Conservation (phyloP, 2,329 filamentous ascomycete genomes). For the Cladophialophora yegresii region DNA sequence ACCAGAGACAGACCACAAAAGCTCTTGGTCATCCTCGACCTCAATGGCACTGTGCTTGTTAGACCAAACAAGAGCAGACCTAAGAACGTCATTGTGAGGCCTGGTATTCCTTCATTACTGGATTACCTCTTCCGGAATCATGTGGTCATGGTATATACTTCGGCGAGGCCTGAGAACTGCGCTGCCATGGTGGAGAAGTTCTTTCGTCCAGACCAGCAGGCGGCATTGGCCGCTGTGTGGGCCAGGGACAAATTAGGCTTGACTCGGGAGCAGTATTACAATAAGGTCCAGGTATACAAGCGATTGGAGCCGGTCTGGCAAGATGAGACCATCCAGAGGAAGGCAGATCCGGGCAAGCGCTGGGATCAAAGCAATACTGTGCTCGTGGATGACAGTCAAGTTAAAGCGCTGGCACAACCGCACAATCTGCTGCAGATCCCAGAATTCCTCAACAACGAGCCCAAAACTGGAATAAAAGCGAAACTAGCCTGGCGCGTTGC, state of each 20-base stretch:
- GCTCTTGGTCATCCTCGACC: slow-evolving; percentile 81
- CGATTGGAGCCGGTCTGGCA: slow-evolving; percentile 73
- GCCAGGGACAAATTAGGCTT: slow-evolving; percentile 75
- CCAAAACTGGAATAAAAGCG: slow-evolving; percentile 30
- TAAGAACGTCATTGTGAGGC: slow-evolving; percentile 65
- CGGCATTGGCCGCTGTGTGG: slow-evolving; percentile 70
- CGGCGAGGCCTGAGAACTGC: slow-evolving; percentile 74
- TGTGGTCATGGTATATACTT: slow-evolving; percentile 87
- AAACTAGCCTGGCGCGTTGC: slow-evolving; percentile 48
- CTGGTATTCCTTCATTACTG: slow-evolving; percentile 69
- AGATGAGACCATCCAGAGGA: slow-evolving; percentile 48
- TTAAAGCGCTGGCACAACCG: slow-evolving; percentile 82
- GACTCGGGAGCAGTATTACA: slow-evolving; percentile 62
- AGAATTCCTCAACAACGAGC: slow-evolving; percentile 61
- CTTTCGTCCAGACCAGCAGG: slow-evolving; percentile 61
- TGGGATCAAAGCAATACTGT: slow-evolving; percentile 89
- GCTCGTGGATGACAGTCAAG: slow-evolving; percentile 77
- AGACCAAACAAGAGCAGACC: slow-evolving; percentile 58
- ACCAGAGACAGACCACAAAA: slow-evolving; percentile 55
- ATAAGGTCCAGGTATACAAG: slow-evolving; percentile 87
- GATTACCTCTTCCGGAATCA: slow-evolving; percentile 73
- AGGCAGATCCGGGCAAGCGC: slow-evolving; percentile 39
- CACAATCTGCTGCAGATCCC: slow-evolving; percentile 79
- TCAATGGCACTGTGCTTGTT: slow-evolving; percentile 86
- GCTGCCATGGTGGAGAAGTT: slow-evolving; percentile 61